Base-by-base conservation (phyloP, 169 alveolate genomes). In the Eimeria sp. region DNA sequence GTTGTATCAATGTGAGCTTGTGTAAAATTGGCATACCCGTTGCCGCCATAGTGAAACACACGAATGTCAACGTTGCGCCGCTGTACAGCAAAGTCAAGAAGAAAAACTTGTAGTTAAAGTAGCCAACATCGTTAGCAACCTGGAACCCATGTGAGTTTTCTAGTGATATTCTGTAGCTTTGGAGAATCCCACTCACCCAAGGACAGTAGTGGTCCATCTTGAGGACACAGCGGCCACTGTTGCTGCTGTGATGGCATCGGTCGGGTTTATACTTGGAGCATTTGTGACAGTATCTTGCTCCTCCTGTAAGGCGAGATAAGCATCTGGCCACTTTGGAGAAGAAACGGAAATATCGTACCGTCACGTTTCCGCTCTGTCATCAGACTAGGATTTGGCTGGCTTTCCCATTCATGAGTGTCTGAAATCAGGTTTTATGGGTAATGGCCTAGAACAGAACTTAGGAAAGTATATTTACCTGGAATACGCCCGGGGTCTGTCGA, bases 21-120 rank as follows among this genome's bases (percentile, higher is more conserved):
- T 33, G 37, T 0, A 13, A 43, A 37, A 33, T 4, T 37, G 72
- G 37, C 85, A 4, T n/a, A 87, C 96, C 95, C 40, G 95, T 95
- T 52, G 90, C 68, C 8, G 85, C 71, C 95, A 95, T 74, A 46
- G 90, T 77, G 30, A 77, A 64, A 27, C 90, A 54, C 37, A 74
- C 91, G 64, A 85, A 94, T n/a, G 71, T 49, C 71, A 85, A 43
- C 20, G 87, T 74, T 37, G 58, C 95, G 27, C 91, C 58, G 37
- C 90, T 54, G 76, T 97, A 97, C 10, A 97, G 90, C 68, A 97
- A 78, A 11, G 98, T 96, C 95, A 97, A 95, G 90, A 90, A 97
- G 96, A 97, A 97, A 95, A 89, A 97, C 96, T 97, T 94, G 89
- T 94, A 94, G 72, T 94, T 94, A 90, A 94, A 94, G 62, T 52